Percentiles rank a stretch among this genome's conserved stretches.
Conservation (phyloP, 495 filamentous ascomycete genomes). For the Neurospora sp. region DNA sequence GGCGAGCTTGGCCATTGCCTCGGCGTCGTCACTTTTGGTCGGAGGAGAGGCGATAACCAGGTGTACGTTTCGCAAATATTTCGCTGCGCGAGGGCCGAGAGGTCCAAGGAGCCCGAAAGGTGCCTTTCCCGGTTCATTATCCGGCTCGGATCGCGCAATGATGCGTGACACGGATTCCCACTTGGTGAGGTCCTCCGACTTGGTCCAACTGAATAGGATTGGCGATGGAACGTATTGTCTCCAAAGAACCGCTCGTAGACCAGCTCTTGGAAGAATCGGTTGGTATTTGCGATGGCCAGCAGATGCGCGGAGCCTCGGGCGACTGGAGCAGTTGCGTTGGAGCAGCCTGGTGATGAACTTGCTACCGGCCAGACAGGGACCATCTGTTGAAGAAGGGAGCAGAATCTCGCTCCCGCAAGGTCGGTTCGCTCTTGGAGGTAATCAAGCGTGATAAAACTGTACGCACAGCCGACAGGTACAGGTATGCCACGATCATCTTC, state of each 20-base stretch:
- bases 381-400: background rate
- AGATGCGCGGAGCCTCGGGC: background rate
- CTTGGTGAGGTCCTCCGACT: background rate
- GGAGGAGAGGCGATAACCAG: background rate
- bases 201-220: background rate
- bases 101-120: background rate
- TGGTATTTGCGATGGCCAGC: background rate
- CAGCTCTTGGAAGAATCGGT: background rate
- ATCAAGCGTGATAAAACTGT: background rate
- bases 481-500: background rate
- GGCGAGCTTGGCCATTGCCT: background rate
- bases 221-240: background rate
- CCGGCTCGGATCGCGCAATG: background rate
- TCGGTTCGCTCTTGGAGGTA: background rate
- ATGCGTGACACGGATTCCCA: background rate
- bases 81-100: background rate
- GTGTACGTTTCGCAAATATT: background rate
- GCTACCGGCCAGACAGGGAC: background rate
- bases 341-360: background rate
- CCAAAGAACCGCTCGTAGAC: background rate
- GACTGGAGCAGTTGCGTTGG: background rate
- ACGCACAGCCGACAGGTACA: background rate
- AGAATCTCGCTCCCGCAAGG: background rate
- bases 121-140: background rate
- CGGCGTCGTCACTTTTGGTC: background rate